Evolutionary conservation across 345 rosid genomes (phyloP), one percentile per base, ranked within the genome.

Genomic region (Moricandia moricandioides): DNA sequence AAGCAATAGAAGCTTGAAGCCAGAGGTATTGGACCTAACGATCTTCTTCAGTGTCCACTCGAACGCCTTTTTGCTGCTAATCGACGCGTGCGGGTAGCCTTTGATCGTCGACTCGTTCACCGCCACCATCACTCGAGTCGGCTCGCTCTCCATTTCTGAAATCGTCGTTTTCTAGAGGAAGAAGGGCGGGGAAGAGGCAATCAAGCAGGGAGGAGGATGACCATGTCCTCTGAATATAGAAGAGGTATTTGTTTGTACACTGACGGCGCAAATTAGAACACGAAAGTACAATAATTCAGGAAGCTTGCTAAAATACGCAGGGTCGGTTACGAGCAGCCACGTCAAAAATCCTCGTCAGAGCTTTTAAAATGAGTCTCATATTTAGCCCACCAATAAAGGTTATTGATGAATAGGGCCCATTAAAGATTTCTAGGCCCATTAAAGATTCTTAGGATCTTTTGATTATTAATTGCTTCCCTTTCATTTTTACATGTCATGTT

Each of bases 51-150:
- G 80, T 30, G 91, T 88, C 99, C 99, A 95, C 59, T 89, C 96
- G 81, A 92, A 95, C 29, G 99, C 99, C 54, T 96, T 87, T 54
- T 72, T 85, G 88, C 97, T 83, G 75, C 99, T 95, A 24, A 95
- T 95, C 43, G 99, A 90, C n/a, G 99, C 80, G 80, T 92, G 90
- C 1, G 97, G 97, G 45, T 95, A 92, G 5, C 97, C 93, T 80
- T 79, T 89, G 71, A 92, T 81, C n/a, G 97, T 86, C 21, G 99
- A 95, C 85, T 92, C 89, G 82, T 86, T 92, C 85, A 92, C 97
- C 0, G 84, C 97, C 18, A 95, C 49, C 94, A 95, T 80, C 30
- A 92, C 72, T 80, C 92, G 88, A 73, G 96, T 92, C 24, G 93
- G 82, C 83, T 81, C 90, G 61, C 76, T 81, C 65, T 78, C 86